Conservation (phyloP, 1,139 yeast species). For the Saccharomycopsis hybrid region DNA sequence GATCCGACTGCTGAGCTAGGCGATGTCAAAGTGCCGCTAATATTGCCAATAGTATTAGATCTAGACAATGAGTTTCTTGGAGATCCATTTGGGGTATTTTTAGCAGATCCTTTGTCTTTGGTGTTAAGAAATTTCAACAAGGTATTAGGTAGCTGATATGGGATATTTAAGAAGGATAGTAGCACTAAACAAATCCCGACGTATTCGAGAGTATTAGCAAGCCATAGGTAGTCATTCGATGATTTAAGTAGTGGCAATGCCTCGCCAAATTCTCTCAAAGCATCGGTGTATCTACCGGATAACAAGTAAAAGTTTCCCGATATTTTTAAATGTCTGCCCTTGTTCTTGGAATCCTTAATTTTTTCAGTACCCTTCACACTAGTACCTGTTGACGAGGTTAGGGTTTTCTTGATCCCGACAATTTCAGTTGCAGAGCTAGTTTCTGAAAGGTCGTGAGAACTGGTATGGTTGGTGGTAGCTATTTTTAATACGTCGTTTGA, state of each 20-base stretch:
- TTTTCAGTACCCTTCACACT: conserved; percentile 26
- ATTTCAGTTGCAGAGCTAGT: conserved; percentile 22
- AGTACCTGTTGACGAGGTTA: conserved; percentile 24
- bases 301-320: conserved; percentile 70
- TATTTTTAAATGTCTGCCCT: conserved; percentile 71
- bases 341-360: conserved; percentile 49
- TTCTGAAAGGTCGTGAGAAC: conserved; percentile 16
- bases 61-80: conserved; percentile 38
- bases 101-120: conserved; percentile 18
- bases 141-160: conserved; percentile 54
- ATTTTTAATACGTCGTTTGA: conserved; percentile 37
- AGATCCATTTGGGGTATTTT: conserved; percentile 26
- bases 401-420: conserved; percentile 22
- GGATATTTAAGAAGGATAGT: conserved; percentile 50
- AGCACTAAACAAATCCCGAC: conserved; percentile 61
- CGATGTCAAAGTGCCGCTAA: not conserved
- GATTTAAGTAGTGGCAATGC: conserved; percentile 55
- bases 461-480: conserved; percentile 16
- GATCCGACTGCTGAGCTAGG: not conserved
- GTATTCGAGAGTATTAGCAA: conserved; percentile 80
- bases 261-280: conserved; percentile 66
- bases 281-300: conserved; percentile 72
- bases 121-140: conserved; percentile 27
- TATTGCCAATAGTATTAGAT: conserved; percentile 15
- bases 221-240: conserved; percentile 77